Conservation (phyloP, 2,329 filamentous ascomycete species). For the Tetracladium maxilliforme region DNA sequence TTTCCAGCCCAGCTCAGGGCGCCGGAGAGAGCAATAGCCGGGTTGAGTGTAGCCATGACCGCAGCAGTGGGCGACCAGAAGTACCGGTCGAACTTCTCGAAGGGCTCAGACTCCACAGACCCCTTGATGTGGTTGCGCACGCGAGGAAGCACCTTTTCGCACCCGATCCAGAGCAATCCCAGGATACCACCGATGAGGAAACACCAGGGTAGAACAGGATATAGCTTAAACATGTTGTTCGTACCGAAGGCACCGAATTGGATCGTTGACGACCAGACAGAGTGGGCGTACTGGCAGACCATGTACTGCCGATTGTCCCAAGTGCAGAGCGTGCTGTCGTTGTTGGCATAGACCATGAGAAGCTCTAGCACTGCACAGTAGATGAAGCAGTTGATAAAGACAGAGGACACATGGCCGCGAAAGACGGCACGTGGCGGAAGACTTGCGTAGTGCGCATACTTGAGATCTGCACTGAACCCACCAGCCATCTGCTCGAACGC, state of each 20-base stretch:
- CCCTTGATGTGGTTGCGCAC: slow-evolving; percentile 5
- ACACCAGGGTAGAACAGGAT: slow-evolving; percentile 16
- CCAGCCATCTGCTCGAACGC: slow-evolving; percentile 10
- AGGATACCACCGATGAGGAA: slow-evolving; percentile 18
- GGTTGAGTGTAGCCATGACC: slow-evolving; percentile 7
- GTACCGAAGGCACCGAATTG: slow-evolving; percentile 15
- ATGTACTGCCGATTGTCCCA: slow-evolving; percentile 13
- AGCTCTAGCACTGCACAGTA: slow-evolving; percentile 23
- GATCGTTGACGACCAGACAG: slow-evolving; percentile 17
- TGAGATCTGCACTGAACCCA: slow-evolving; percentile 14
- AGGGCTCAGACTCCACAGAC: slow-evolving; percentile 6
- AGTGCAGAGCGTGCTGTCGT: slow-evolving; percentile 17
- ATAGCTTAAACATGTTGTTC: slow-evolving; percentile 12
- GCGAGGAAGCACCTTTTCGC: slow-evolving; percentile 12
- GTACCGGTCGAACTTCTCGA: slow-evolving; percentile 8
- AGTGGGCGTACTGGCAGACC: slow-evolving; percentile 15
- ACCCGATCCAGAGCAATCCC: slow-evolving; percentile 12
- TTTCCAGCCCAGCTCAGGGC: slow-evolving; percentile 13
- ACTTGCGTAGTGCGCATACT: slow-evolving; percentile 18
- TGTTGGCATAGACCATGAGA: too few species aligned
- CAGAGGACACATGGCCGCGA: slow-evolving; percentile 9
- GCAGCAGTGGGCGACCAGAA: slow-evolving; percentile 9
- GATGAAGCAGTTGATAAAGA: slow-evolving; percentile 17
- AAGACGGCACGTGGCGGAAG: slow-evolving; percentile 18
- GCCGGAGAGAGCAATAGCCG: slow-evolving; percentile 12